Percentiles rank a stretch among this genome's conserved stretches.
These are phyloP conservation scores for Kitagawia praeruptora DNA, from an alignment of 129 eudicot species.

Conservation along the genomic window DNA sequence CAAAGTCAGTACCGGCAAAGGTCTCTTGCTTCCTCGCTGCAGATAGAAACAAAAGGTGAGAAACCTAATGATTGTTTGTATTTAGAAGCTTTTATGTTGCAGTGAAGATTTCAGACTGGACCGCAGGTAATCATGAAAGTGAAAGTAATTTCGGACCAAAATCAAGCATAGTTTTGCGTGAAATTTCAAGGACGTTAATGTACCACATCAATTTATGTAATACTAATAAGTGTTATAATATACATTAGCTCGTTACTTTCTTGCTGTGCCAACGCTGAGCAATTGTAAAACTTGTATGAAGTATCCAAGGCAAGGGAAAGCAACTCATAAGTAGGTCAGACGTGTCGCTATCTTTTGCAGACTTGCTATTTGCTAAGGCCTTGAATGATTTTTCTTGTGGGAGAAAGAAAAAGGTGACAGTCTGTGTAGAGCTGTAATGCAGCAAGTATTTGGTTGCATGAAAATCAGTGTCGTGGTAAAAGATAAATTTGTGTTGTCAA, in stretches of 20 bases:
- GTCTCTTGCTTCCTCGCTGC: no score
- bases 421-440: background rate
- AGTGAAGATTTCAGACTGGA: slow-evolving; percentile 7
- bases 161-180: background rate
- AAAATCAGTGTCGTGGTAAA: background rate
- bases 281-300: background rate
- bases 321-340: background rate
- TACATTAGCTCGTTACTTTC: background rate
- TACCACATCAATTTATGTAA: no score
- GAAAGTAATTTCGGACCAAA: slow-evolving; percentile 6
- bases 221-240: no score
- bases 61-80: slow-evolving; percentile 3
- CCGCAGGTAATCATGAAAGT: slow-evolving; percentile 12
- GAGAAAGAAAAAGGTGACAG: background rate
- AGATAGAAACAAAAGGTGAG: background rate
- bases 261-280: background rate
- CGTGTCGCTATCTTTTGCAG: background rate
- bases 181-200: background rate
- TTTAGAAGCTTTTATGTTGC: background rate
- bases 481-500: no score
- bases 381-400: background rate
- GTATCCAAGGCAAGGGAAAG: background rate
- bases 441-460: background rate
- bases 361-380: background rate
- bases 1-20: no score